Evolutionary conservation across 2,329 filamentous ascomycete species (phyloP).

Genomic region (Davidsoniella australis): DNA sequence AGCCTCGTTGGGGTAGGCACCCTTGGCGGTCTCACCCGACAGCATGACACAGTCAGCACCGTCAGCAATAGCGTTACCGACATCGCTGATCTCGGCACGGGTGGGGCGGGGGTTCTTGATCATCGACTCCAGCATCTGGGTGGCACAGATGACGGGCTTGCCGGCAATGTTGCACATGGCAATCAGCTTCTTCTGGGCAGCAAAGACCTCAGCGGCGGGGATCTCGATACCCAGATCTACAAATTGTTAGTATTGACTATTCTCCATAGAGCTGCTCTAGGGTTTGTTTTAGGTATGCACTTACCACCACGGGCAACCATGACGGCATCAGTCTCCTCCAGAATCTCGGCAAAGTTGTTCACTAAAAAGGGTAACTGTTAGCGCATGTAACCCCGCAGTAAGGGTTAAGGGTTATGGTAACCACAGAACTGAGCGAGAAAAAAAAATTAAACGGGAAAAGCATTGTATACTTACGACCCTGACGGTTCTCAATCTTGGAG

Average conservation of each 20-base stretch:
- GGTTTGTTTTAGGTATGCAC: not conserved
- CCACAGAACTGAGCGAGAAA: not conserved
- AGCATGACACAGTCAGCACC: conserved; percentile 99
- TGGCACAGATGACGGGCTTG: conserved; percentile 97
- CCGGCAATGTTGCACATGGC: conserved; percentile 99
- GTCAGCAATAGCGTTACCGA: conserved; percentile 90
- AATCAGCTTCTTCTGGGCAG: conserved; percentile 99
- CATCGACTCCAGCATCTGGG: conserved; percentile 99
- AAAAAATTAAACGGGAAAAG: not conserved
- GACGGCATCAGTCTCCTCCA: conserved; percentile 91
- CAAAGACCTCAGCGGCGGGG: conserved; percentile 93
- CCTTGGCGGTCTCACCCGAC: conserved; percentile 97
- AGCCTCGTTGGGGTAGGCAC: conserved; percentile 78
- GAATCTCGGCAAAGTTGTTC: conserved; percentile 98
- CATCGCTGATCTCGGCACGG: conserved; percentile 94
- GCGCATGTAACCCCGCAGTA: not conserved
- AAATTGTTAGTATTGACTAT: too few relatives aligned
- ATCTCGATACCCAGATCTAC: conserved; percentile 77
- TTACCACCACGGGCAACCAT: conserved; percentile 89
- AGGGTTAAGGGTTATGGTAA: not conserved
- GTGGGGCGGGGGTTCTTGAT: conserved; percentile 98
- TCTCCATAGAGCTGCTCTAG: too few relatives aligned
- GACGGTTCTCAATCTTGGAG: conserved; percentile 99
- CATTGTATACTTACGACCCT: conserved; percentile 39
- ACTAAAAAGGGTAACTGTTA: conserved; percentile 22